These are phyloP conservation scores for Acrocalymma vagum DNA, from an alignment of 2,329 filamentous ascomycete species.

Conservation along the genomic window DNA sequence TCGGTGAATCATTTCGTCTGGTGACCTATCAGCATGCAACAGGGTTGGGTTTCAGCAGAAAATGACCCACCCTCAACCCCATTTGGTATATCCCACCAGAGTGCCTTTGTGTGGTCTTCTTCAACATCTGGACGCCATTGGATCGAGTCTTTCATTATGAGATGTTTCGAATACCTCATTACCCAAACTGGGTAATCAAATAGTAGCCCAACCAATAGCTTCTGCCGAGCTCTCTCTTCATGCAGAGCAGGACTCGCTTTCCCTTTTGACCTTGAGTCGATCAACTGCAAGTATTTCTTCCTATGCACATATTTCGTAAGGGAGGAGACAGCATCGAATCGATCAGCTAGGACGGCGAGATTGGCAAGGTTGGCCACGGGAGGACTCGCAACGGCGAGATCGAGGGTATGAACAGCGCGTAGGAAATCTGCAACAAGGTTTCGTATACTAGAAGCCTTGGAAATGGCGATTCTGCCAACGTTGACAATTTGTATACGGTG, in stretches of 20 bases:
- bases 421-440: constrained; percentile 73
- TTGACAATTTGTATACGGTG: constrained; percentile 72
- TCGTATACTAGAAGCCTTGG: constrained; percentile 67
- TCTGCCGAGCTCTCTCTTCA: constrained; percentile 75
- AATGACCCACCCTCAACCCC: constrained; percentile 67
- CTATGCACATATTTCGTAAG: constrained; percentile 64
- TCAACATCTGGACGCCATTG: constrained; percentile 60
- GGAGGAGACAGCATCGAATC: constrained; percentile 70
- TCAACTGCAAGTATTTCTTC: constrained; percentile 51
- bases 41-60: too few species aligned
- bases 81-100: constrained; percentile 78
- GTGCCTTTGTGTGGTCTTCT: constrained; percentile 52
- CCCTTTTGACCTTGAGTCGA: constrained; percentile 55
- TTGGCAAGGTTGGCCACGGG: constrained; percentile 71
- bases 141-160: constrained; percentile 71
- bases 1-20: constrained; percentile 72
- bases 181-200: constrained; percentile 70
- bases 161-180: constrained; percentile 68
- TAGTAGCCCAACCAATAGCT: constrained; percentile 71
- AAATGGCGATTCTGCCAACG: constrained; percentile 75
- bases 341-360: constrained; percentile 75
- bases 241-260: constrained; percentile 51
- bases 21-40: constrained; percentile 3
- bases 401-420: constrained; percentile 68
- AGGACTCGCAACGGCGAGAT: constrained; percentile 51